phyloP scores from a whole-genome alignment of 2,329 filamentous ascomycete species.

The Madurella mycetomatis region DNA sequence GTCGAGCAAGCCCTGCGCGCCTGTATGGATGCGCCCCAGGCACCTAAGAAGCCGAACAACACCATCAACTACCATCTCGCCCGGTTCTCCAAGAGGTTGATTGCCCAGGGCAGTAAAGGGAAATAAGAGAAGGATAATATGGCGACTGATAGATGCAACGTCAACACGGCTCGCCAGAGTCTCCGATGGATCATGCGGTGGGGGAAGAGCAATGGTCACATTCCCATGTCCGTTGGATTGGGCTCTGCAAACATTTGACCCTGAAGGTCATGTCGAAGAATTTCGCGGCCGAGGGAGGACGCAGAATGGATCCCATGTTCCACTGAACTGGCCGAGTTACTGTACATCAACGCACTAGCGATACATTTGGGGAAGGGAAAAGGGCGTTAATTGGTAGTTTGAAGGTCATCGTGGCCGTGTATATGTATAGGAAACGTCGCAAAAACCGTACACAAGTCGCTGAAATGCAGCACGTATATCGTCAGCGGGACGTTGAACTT shows the following conservation, averaged over 20 bases:
- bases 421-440: not conserved
- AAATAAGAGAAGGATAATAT: slow-evolving; percentile 9
- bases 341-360: not conserved
- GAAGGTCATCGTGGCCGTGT: not conserved
- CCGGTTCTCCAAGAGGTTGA: slow-evolving; percentile 70
- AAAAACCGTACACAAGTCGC: no score
- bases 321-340: not conserved
- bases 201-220: no score
- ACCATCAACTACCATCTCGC: slow-evolving; percentile 91
- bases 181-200: not conserved
- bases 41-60: slow-evolving; percentile 49
- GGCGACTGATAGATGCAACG: not conserved
- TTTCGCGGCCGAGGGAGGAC: not conserved
- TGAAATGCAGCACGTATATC: no score
- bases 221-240: no score
- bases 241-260: no score
- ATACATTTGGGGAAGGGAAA: not conserved
- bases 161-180: not conserved
- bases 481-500: not conserved
- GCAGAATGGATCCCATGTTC: not conserved
- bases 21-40: slow-evolving; percentile 76
- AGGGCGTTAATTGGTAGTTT: not conserved
- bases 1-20: slow-evolving; percentile 57
- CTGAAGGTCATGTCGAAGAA: no score
- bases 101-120: slow-evolving; percentile 37